phyloP scores from a whole-genome alignment of 2,329 filamentous ascomycete genomes.

The Fusarium compactum region DNA sequence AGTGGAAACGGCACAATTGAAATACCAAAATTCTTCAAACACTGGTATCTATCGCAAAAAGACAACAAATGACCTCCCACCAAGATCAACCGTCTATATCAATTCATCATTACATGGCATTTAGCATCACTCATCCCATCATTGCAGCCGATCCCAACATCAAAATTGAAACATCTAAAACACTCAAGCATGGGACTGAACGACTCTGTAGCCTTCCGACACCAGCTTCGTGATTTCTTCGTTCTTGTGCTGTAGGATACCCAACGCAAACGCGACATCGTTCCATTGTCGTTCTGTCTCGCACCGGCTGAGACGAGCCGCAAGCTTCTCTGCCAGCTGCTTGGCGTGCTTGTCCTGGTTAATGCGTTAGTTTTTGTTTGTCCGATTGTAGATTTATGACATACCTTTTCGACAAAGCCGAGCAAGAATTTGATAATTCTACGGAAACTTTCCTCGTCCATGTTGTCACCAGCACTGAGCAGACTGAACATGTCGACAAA shows the following conservation, averaged over 20 bases:
- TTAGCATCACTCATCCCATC: slow-evolving; percentile 43
- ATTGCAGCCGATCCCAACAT: slow-evolving; percentile 37
- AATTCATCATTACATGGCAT: slow-evolving; percentile 38
- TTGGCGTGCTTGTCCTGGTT: slow-evolving; percentile 93
- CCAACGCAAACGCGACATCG: slow-evolving; percentile 93
- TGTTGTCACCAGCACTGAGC: slow-evolving; percentile 81
- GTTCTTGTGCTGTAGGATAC: slow-evolving; percentile 90
- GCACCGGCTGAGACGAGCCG: slow-evolving; percentile 84
- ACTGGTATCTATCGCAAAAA: slow-evolving; percentile 40
- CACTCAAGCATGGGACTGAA: slow-evolving; percentile 69
- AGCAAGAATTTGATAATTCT: slow-evolving; percentile 92
- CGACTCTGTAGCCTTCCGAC: slow-evolving; percentile 79
- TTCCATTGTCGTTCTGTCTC: slow-evolving; percentile 97
- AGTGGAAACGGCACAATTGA: slow-evolving; percentile 26
- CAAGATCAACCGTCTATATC: slow-evolving; percentile 38
- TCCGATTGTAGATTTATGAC: slow-evolving; percentile 37
- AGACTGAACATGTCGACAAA: slow-evolving; percentile 99
- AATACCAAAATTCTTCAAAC: slow-evolving; percentile 32
- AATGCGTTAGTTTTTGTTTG: slow-evolving; percentile 29
- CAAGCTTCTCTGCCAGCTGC: slow-evolving; percentile 91
- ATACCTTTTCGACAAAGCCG: slow-evolving; percentile 96
- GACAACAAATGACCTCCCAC: slow-evolving; percentile 10
- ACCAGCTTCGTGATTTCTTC: slow-evolving; percentile 86
- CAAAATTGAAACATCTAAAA: neutral
- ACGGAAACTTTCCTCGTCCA: slow-evolving; percentile 88